Conservation (phyloP, 495 filamentous ascomycete genomes). For the Daldinia concentrica region DNA sequence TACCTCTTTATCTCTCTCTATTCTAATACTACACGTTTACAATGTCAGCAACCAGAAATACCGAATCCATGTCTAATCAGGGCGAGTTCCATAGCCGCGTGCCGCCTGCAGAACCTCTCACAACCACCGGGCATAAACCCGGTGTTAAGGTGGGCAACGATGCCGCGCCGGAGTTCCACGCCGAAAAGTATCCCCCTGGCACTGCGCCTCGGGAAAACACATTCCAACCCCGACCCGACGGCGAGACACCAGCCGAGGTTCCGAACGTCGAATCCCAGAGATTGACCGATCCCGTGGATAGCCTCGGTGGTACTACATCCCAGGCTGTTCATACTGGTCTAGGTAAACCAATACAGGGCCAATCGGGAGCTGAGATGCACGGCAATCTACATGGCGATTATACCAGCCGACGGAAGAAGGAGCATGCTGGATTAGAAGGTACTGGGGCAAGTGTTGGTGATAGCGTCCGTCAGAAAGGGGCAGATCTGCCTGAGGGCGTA, state of each 20-base stretch:
- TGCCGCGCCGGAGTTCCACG: conserved; percentile 68
- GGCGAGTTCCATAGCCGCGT: conserved; percentile 66
- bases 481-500: conserved; percentile 50
- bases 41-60: conserved; percentile 65
- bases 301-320: conserved; percentile 71
- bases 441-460: conserved; percentile 53
- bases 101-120: conserved; percentile 60
- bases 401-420: conserved; percentile 57
- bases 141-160: conserved; percentile 70
- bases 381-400: conserved; percentile 51
- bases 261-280: conserved; percentile 8
- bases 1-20: neutral
- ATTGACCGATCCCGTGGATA: conserved; percentile 55
- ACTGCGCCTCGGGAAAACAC: conserved; percentile 70
- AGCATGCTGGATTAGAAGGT: conserved; percentile 63
- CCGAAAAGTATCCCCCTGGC: conserved; percentile 68
- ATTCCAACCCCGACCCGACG: conserved; percentile 64
- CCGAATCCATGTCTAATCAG: conserved; percentile 62
- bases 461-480: conserved; percentile 51
- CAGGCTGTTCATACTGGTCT: conserved; percentile 66
- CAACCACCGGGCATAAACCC: conserved; percentile 68
- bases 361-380: conserved; percentile 67
- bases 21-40: conserved; percentile 23
- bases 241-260: conserved; percentile 60
- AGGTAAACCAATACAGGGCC: conserved; percentile 69